Conservation (phyloP, 768 basidiomycete species). For the Fistulinella prunicolor region DNA sequence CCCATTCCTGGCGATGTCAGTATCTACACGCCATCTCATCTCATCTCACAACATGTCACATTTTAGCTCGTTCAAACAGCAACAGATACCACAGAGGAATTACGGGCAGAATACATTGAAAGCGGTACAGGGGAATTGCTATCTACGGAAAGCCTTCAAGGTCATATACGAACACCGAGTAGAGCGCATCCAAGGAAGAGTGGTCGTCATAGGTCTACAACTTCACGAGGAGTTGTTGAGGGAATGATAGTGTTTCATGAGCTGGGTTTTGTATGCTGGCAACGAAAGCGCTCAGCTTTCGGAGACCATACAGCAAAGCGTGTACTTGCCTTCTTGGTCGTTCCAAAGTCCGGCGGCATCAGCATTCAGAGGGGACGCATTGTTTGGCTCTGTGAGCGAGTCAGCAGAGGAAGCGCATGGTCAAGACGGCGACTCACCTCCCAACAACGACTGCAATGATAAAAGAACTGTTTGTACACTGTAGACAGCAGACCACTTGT, state of each 20-base stretch:
- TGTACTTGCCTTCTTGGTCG: slow-evolving; percentile 54
- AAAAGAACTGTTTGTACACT: slow-evolving; percentile 88
- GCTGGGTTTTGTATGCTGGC: slow-evolving; percentile 67
- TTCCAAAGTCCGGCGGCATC: slow-evolving; percentile 85
- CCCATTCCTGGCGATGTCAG: too few relatives aligned
- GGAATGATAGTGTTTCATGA: slow-evolving; percentile 71
- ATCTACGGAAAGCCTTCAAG: slow-evolving; percentile 11
- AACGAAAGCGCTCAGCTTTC: neutral
- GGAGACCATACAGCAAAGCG: neutral
- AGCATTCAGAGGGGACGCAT: slow-evolving; percentile 84
- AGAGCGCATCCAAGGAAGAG: neutral
- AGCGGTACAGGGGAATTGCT: slow-evolving; percentile 4
- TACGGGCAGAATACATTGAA: slow-evolving; percentile 9
- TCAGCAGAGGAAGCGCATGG: neutral
- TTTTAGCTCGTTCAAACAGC: neutral
- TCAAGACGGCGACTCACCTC: slow-evolving; percentile 51
- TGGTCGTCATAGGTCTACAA: neutral
- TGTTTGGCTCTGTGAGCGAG: slow-evolving; percentile 72
- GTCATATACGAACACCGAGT: neutral
- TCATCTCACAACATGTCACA: neutral
- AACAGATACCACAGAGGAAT: neutral
- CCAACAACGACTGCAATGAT: slow-evolving; percentile 83
- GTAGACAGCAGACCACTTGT: slow-evolving; percentile 93
- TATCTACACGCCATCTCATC: neutral
- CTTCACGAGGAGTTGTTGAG: slow-evolving; percentile 37